phyloP scores from a whole-genome alignment of 306 rosid species.

The Myrica gale region DNA sequence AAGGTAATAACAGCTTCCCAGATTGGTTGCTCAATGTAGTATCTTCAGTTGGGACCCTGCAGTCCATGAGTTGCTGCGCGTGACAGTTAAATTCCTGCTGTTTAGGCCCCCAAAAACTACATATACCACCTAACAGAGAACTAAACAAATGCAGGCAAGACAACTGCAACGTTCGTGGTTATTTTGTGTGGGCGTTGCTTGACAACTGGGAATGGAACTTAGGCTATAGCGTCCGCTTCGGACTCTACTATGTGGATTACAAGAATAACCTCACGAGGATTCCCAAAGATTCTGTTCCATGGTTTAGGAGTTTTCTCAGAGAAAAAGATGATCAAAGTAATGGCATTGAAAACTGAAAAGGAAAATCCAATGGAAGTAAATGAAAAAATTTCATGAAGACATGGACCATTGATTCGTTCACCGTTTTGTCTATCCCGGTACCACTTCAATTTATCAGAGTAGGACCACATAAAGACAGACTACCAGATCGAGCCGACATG shows the following conservation, averaged over 20 bases:
- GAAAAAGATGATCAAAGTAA: conserved; percentile 23
- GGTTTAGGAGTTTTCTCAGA: conserved; percentile 72
- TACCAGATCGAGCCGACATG: no score
- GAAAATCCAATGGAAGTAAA: conserved; percentile 1
- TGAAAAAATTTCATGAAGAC: not conserved
- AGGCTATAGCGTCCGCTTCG: conserved; percentile 86
- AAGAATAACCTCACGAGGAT: conserved; percentile 80
- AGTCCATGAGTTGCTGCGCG: not conserved
- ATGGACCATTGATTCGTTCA: not conserved
- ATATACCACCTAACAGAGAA: conserved; percentile 18
- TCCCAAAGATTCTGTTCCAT: conserved; percentile 73
- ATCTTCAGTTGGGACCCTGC: not conserved
- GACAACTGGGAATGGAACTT: conserved; percentile 97
- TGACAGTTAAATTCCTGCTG: not conserved
- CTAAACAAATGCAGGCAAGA: conserved; percentile 57
- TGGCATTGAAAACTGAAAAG: conserved; percentile 16
- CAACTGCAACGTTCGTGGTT: conserved; percentile 70
- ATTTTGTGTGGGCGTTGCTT: conserved; percentile 91
- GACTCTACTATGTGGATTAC: conserved; percentile 84
- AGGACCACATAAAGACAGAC: not conserved
- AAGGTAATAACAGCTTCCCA: conserved; percentile 43
- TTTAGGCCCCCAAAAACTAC: not conserved
- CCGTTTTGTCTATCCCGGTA: not conserved
- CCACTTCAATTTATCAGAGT: not conserved
- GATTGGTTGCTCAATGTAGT: not conserved